Evolutionary conservation across 148 eudicot genomes (phyloP), one percentile per base, ranked within the genome.

Genomic region (Vaccinium myrtillus): DNA sequence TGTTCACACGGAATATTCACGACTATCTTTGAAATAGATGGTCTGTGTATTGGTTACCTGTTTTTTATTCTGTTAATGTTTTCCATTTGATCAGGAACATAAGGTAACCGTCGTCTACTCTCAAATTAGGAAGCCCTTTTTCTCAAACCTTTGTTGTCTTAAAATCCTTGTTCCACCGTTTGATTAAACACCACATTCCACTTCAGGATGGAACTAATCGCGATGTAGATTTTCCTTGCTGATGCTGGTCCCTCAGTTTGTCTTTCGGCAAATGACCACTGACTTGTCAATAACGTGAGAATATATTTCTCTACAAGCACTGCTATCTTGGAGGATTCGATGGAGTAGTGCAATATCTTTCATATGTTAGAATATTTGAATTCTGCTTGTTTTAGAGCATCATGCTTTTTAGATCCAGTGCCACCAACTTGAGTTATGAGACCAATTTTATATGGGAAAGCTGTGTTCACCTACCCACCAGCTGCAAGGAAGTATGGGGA

Each of bases 371-470:
- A 10, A 9, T 53, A 56, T 9, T 54, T 16, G 18, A 19, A 7
- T n/a, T 8, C 56, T 59, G 27, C 46, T 81, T 81, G 59, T 67
- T 63, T 49, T 65, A 7, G 36, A 67, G 32, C 25, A 27, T 53
- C 50, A 51, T 70, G 63, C 78, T 70, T 30, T 82, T 27, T 82
- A 48, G 27, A 27, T 80, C 70, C 46, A 43, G 46, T 43, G 46
- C 46, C 70, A 32, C 50, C 70, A 80, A 39, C 18, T 80, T 58
- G 82, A 80, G 75, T 48, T 23, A 54, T 53, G n/a, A 25, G 83
- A 82, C 27, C 61, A 18, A 16, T 81, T 67, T 81, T 27, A 15
- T 69, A 69, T 9, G 25, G 32, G 61, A 67, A 67, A 82, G 43
- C 61, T 69, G 25, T 12, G 32, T 25, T 69, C 15, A n/a, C 69